Conservation (phyloP, 2,329 filamentous ascomycete genomes). For the Juglanconis oblonga region DNA sequence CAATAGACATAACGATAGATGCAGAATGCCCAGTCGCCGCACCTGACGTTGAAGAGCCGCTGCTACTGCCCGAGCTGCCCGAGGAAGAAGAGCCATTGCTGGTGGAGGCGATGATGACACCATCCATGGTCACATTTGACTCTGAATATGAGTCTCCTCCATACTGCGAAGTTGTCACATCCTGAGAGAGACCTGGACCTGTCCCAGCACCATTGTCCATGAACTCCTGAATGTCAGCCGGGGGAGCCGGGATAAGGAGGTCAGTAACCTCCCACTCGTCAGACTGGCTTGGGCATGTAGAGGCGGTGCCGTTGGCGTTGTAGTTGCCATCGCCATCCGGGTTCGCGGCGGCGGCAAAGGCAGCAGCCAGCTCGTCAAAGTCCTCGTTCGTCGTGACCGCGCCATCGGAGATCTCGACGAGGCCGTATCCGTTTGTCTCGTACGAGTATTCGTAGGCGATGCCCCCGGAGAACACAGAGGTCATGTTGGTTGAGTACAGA, state of each 20-base stretch:
- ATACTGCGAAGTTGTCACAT: slow-evolving; percentile 24
- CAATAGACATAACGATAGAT: slow-evolving; percentile 1
- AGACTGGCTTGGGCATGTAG: slow-evolving; percentile 48
- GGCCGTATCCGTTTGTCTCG: slow-evolving; percentile 76
- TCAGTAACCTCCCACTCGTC: slow-evolving; percentile 49
- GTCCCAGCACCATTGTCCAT: slow-evolving; percentile 51
- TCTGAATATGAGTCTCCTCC: slow-evolving; percentile 16
- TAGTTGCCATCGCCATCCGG: slow-evolving; percentile 51
- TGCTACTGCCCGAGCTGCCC: neutral
- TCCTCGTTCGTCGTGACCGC: slow-evolving; percentile 58
- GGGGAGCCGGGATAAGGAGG: slow-evolving; percentile 51
- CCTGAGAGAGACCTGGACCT: slow-evolving; percentile 50
- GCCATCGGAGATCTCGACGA: slow-evolving; percentile 62
- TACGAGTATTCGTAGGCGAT: slow-evolving; percentile 93
- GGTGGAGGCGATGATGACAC: slow-evolving; percentile 7
- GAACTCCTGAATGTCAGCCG: slow-evolving; percentile 47
- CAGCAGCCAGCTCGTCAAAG: slow-evolving; percentile 53
- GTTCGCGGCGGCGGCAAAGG: slow-evolving; percentile 46
- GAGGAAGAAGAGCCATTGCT: slow-evolving; percentile 1
- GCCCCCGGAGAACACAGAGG: slow-evolving; percentile 88
- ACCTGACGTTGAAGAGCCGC: neutral
- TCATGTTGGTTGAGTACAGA: slow-evolving; percentile 83
- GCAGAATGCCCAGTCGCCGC: neutral
- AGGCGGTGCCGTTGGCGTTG: slow-evolving; percentile 42
- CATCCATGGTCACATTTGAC: slow-evolving; percentile 15